phyloP scores from a whole-genome alignment of 345 rosid genomes.

The Dovyalis caffra region DNA sequence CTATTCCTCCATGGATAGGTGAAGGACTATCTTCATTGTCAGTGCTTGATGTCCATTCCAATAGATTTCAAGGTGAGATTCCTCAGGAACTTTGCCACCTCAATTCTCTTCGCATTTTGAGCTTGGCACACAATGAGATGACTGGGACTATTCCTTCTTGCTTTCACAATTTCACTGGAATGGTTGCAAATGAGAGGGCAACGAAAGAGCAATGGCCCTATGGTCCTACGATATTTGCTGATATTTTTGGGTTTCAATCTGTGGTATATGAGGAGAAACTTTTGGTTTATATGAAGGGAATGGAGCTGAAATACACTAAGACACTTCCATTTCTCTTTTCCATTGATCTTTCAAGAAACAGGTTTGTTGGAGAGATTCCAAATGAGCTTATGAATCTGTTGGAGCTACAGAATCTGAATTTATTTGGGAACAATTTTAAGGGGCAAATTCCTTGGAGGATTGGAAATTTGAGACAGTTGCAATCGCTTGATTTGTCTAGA shows the following conservation, averaged over 20 bases:
- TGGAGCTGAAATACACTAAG: background rate
- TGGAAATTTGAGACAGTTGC: constrained; percentile 27
- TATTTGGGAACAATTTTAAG: constrained; percentile 29
- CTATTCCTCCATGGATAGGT: constrained; percentile 13
- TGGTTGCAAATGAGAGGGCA: background rate
- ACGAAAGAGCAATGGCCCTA: background rate
- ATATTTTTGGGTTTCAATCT: background rate
- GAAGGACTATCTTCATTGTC: background rate
- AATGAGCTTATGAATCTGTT: constrained; percentile 15
- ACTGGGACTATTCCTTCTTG: constrained; percentile 13
- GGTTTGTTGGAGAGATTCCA: constrained; percentile 39
- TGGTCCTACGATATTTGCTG: background rate
- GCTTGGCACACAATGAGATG: constrained; percentile 15
- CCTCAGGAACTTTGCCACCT: constrained; percentile 4
- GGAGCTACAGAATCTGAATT: constrained; percentile 27
- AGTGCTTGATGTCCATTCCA: constrained; percentile 2
- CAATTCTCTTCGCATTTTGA: constrained; percentile 2
- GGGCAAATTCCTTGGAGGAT: constrained; percentile 34
- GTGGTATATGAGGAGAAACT: constrained; percentile 4
- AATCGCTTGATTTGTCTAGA: constrained; percentile 40
- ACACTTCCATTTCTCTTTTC: constrained; percentile 17
- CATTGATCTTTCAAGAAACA: constrained; percentile 16
- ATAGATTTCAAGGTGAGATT: constrained; percentile 5
- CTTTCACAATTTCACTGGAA: constrained; percentile 9
- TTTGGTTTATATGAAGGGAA: constrained; percentile 6